Evolutionary conservation across 2,329 filamentous ascomycete genomes (phyloP), one percentile per base, ranked within the genome.

Genomic region (Colletotrichum sojae): DNA sequence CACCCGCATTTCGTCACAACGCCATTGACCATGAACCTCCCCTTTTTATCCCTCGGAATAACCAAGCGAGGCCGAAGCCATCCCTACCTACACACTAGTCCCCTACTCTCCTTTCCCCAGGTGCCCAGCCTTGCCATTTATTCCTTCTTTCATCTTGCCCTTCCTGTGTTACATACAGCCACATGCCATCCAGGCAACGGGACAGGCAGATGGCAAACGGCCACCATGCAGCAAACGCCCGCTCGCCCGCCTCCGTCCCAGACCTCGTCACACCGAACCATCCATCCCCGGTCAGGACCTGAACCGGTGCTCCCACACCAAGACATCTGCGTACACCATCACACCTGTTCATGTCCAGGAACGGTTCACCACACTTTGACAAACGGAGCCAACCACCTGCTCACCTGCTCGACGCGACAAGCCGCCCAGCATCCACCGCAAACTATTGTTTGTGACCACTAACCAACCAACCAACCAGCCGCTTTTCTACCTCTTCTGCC

Each of bases 41-140:
- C 39, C 27, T 20, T 39, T 12, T 13, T 18, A 56, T 53, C 63
- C 54, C 57, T 60, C 20, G 46, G 15, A 59, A 59, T 59, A 52
- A 12, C 9, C 31, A 36, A 36, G 9, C 31, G 31, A 36, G 31
- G 31, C 18, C 15, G 27, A 25, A 22, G 13, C 45, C 45, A 49
- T 49, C 16, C n/a, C 59, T n/a, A 4, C 49, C 20, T 31, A n/a
- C 8, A 5, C 18, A 13, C 8, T 18, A 20, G 31, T 36, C 31
- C 31, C 48, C 18, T 15, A 31, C 16, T 39, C 6, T 43, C 61
- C 16, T 48, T 18, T 39, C 6, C 49, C 61, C n/a, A n/a, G n/a
- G n/a, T n/a, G n/a, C n/a, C n/a, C 61, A 66, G 66, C 66, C 66
- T 69, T 48, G 66, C 61, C 20, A 51, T 49, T 49, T 69, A 22